These are phyloP conservation scores for Apodospora peruviana DNA, from an alignment of 495 filamentous ascomycete genomes.

Conservation along the genomic window DNA sequence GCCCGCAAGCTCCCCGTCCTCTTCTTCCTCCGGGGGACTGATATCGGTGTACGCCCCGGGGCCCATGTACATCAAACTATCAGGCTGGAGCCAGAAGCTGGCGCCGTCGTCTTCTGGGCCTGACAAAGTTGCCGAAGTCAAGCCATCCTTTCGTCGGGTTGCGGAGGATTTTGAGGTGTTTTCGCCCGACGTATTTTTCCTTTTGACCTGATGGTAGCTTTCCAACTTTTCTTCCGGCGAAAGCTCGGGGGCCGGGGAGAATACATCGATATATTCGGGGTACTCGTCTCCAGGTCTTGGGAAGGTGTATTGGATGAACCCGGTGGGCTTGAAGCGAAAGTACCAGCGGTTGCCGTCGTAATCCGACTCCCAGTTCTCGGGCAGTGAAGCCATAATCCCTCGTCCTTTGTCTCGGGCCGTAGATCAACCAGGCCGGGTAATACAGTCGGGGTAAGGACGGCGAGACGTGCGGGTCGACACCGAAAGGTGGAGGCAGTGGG, in stretches of 20 bases:
- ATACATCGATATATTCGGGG: slow-evolving; percentile 36
- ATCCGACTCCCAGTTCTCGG: slow-evolving; percentile 42
- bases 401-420: not conserved
- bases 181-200: slow-evolving; percentile 16
- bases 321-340: slow-evolving; percentile 41
- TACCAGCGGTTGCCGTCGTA: slow-evolving; percentile 46
- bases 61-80: slow-evolving; percentile 37
- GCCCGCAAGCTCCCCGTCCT: slow-evolving; percentile 7
- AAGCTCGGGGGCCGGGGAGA: slow-evolving; percentile 26
- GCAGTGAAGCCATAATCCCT: slow-evolving; percentile 29
- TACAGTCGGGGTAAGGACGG: not conserved
- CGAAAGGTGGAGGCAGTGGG: too few species aligned
- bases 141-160: not conserved
- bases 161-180: slow-evolving; percentile 1
- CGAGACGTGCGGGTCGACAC: too few species aligned
- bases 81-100: slow-evolving; percentile 35
- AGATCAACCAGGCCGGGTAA: not conserved
- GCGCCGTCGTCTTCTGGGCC: slow-evolving; percentile 14
- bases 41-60: slow-evolving; percentile 31
- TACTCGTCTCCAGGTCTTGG: slow-evolving; percentile 46
- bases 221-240: slow-evolving; percentile 31
- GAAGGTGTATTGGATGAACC: slow-evolving; percentile 42
- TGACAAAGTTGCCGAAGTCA: slow-evolving; percentile 6
- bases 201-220: slow-evolving; percentile 29
- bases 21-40: slow-evolving; percentile 30